These are phyloP conservation scores for Pezicula carpinea DNA, from an alignment of 2,329 filamentous ascomycete genomes.

Conservation along the genomic window DNA sequence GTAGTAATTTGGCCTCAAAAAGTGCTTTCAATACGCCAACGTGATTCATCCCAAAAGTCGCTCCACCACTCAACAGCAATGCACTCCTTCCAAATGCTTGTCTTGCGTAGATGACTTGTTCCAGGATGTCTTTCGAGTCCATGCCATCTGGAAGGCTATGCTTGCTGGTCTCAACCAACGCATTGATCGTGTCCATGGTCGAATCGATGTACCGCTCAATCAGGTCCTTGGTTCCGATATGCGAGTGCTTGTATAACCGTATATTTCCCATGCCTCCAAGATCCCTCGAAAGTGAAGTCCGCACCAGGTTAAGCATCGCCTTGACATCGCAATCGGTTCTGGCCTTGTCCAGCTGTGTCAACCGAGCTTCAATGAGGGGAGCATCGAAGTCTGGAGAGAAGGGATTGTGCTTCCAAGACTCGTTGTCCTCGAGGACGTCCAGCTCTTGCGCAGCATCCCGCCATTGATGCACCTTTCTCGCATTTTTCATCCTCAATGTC, in stretches of 20 bases:
- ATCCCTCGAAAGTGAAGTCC: slow-evolving; percentile 75
- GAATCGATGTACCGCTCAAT: slow-evolving; percentile 86
- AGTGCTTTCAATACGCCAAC: slow-evolving; percentile 66
- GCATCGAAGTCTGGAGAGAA: slow-evolving; percentile 52
- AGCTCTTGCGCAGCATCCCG: slow-evolving; percentile 69
- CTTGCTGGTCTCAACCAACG: slow-evolving; percentile 59
- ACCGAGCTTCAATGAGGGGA: slow-evolving; percentile 61
- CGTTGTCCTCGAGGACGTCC: slow-evolving; percentile 74
- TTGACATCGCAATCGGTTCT: slow-evolving; percentile 66
- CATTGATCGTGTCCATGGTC: slow-evolving; percentile 67
- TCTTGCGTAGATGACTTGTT: slow-evolving; percentile 54
- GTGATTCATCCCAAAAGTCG: slow-evolving; percentile 69
- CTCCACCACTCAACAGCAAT: slow-evolving; percentile 62
- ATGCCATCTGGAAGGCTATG: slow-evolving; percentile 45
- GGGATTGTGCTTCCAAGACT: slow-evolving; percentile 71
- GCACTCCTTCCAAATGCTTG: slow-evolving; percentile 64
- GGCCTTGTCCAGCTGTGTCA: slow-evolving; percentile 71
- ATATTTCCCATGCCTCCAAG: slow-evolving; percentile 83
- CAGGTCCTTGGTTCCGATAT: slow-evolving; percentile 79
- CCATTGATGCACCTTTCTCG: slow-evolving; percentile 69
- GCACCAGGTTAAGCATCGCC: slow-evolving; percentile 74
- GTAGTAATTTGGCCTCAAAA: slow-evolving; percentile 56
- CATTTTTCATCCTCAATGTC: slow-evolving; percentile 60
- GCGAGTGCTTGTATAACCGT: slow-evolving; percentile 76
- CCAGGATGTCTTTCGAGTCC: slow-evolving; percentile 48